These are phyloP conservation scores for Ophiostoma sp. DNA, from an alignment of 2,329 filamentous ascomycete genomes.

Conservation along the genomic window DNA sequence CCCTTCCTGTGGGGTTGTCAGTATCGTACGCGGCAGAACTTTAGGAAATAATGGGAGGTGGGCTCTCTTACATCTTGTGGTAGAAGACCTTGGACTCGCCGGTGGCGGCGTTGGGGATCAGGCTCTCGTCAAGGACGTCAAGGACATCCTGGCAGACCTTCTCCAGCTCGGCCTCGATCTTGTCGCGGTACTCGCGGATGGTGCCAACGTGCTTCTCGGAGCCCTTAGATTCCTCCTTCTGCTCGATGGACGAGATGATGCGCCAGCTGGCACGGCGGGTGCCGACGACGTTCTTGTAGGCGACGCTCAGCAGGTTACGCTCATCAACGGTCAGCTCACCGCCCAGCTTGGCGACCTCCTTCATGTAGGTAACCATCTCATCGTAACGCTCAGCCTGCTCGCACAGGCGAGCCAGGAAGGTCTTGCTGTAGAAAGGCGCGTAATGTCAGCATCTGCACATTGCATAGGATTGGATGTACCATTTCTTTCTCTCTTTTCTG, in stretches of 20 bases:
- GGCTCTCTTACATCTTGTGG: slow-evolving; percentile 83
- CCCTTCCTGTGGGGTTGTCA: slow-evolving; percentile 71
- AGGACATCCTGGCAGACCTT: slow-evolving; percentile 98
- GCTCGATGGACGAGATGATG: slow-evolving; percentile 99
- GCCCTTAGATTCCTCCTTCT: slow-evolving; percentile 99
- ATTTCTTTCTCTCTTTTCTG: neutral
- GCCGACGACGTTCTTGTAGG: slow-evolving; percentile 99
- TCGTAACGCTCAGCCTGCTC: slow-evolving; percentile 99
- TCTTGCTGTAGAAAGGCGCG: slow-evolving; percentile 69
- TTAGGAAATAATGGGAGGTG: neutral
- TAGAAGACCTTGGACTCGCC: slow-evolving; percentile 99
- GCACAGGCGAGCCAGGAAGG: slow-evolving; percentile 98
- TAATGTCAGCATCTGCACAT: slow-evolving; percentile 18
- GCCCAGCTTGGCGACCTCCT: slow-evolving; percentile 92
- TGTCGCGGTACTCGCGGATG: slow-evolving; percentile 98
- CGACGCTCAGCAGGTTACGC: slow-evolving; percentile 96
- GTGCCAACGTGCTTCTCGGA: slow-evolving; percentile 84
- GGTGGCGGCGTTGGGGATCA: slow-evolving; percentile 90
- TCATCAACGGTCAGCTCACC: slow-evolving; percentile 89
- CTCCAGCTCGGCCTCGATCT: slow-evolving; percentile 95
- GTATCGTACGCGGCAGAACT: neutral
- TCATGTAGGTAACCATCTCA: slow-evolving; percentile 99
- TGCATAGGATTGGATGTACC: neutral
- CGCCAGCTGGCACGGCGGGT: slow-evolving; percentile 98
- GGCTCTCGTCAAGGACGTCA: slow-evolving; percentile 87